Base-by-base conservation (phyloP, 768 basidiomycete genomes). In the Boletus sp. region DNA sequence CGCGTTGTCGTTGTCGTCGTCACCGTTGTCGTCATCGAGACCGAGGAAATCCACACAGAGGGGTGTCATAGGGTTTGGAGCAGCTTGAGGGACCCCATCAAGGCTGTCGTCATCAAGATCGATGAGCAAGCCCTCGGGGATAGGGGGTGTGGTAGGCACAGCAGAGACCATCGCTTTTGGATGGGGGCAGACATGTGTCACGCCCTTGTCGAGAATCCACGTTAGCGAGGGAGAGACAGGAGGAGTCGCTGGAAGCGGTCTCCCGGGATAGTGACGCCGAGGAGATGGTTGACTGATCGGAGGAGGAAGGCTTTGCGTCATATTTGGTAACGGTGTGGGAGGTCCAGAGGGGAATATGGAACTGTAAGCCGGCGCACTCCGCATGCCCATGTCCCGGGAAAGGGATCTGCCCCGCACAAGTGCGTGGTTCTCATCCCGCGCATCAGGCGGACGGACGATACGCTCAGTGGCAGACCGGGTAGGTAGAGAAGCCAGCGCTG, bases 81-180 rank as follows among this genome's bases (percentile, higher is more conserved):
- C 17, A 2, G 54, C 34, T 30, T 34, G 65, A 19, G 59, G 9
- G 3, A 43, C 43, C 45, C 52, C 53, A 33, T 72, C 70, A 10
- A 72, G 61, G 44, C 68, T 72, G 25, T 66, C 64, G 42, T 80
- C 81, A 29, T 79, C 76, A 19, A 84, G 68, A 67, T 85, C 80
- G 54, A 85, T 84, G 29, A 84, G 68, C 21, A 83, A 64, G 2
- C 81, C 83, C 59, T 84, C 53, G 74, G 70, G 51, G 73, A 80
- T 60, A 73, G 62, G 64, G 71, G 77, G 57, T 69, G 67, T 70
- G 2, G 58, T 56, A 0, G 65, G 65, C 3, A 61, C 13, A 25
- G 43, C 46, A 13, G 65, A 66, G 2, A 67, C 56, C 0, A 52
- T 47, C 21, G 54, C 39, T 51, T 67, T 67, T 21, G 59, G 55